A percentile compares a stretch with the other conserved stretches of the same genome.
These are phyloP conservation scores for Penicillium occitanis DNA, from an alignment of 2,329 filamentous ascomycete genomes.

Conservation along the genomic window DNA sequence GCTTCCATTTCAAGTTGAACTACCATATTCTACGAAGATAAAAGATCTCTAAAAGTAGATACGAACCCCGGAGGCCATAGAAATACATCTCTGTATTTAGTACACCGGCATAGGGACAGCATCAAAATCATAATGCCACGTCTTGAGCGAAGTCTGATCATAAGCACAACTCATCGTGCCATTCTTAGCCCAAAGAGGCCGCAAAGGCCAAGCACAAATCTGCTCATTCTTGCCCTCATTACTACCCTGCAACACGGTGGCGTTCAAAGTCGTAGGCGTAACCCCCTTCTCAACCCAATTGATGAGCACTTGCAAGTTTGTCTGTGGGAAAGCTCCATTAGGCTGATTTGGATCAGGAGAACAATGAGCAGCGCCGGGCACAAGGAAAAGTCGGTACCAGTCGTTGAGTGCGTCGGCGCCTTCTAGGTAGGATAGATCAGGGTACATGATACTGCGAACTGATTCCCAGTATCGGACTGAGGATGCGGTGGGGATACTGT, in stretches of 20 bases:
- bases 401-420: conserved; percentile 46
- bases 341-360: conserved; percentile 46
- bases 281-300: conserved; percentile 55
- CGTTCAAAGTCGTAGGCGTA: conserved; percentile 43
- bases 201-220: conserved; percentile 38
- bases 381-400: conserved; percentile 57
- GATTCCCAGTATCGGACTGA: neutral
- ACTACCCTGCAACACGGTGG: conserved; percentile 28
- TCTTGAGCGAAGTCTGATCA: conserved; percentile 42
- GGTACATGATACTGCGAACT: conserved; percentile 47
- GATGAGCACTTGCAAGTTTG: conserved; percentile 50
- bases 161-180: conserved; percentile 38
- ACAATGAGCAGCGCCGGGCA: conserved; percentile 58
- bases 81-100: conserved; percentile 22
- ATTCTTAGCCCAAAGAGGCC: conserved; percentile 33
- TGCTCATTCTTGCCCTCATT: conserved; percentile 41
- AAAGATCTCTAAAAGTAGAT: neutral
- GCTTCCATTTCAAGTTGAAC: neutral
- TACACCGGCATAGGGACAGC: conserved; percentile 44
- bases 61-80: neutral
- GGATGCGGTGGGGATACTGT: neutral
- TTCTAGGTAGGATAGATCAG: conserved; percentile 39
- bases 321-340: conserved; percentile 45
- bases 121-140: conserved; percentile 42
- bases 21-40: neutral